These are phyloP conservation scores for Sclerotinia trifoliorum DNA, from an alignment of 2,329 filamentous ascomycete species.

Conservation along the genomic window DNA sequence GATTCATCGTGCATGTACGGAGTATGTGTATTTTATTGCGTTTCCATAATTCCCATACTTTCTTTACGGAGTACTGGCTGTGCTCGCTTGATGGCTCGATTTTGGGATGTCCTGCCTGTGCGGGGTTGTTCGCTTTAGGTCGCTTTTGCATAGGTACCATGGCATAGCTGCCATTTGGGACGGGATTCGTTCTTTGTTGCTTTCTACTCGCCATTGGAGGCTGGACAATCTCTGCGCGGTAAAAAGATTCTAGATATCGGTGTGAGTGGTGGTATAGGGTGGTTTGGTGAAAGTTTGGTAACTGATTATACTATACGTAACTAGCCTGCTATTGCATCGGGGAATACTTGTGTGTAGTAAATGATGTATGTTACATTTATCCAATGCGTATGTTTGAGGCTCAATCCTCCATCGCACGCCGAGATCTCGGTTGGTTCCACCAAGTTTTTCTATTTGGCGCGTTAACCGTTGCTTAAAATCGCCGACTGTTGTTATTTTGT, in stretches of 20 bases:
- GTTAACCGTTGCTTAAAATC: neutral
- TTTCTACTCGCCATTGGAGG: neutral
- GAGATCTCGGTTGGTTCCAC: neutral
- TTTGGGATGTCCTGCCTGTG: neutral
- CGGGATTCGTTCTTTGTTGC: conserved; percentile 8
- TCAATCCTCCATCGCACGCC: neutral
- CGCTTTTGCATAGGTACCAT: neutral
- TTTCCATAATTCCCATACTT: neutral
- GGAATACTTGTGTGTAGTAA: neutral
- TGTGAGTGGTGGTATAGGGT: neutral
- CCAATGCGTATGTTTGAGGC: neutral
- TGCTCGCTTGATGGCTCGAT: neutral
- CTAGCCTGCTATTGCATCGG: conserved; percentile 5
- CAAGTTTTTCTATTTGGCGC: neutral
- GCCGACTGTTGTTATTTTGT: conserved; percentile 11
- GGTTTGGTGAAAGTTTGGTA: conserved; percentile 12
- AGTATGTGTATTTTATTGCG: neutral
- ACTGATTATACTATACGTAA: neutral
- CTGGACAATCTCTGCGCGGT: neutral
- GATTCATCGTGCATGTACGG: conserved; percentile 14
- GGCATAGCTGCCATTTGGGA: neutral
- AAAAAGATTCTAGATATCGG: neutral
- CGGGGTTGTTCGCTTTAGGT: neutral
- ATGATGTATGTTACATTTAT: conserved; percentile 13
- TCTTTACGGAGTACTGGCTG: neutral